Evolutionary conservation across 208 protist species (phyloP), one percentile per base, ranked within the genome.

Genomic region (Eutreptiella sp.): DNA sequence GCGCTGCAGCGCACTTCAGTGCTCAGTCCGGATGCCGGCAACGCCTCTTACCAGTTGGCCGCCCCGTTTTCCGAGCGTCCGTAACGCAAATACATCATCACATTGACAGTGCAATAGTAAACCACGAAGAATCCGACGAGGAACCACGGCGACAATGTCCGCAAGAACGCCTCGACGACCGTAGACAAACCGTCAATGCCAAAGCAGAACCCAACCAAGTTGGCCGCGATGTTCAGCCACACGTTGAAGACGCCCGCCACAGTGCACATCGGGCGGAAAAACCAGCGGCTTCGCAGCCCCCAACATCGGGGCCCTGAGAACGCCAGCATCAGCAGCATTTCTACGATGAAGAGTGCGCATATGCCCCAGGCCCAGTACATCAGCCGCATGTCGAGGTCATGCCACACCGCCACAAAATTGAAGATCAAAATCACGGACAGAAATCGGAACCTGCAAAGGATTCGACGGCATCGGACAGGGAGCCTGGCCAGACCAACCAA

Each of bases 401-500:
- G 88, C 87, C 86, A 94, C 27, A 93, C 60, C 23, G 84, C 86
- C 35, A 94, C 82, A 47, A 94, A 93, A 42, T 87, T 77, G 59
- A 94, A 94, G 46, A 92, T 92, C 16, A 84, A 66, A 38, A 87
- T 84, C 9, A 92, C 81, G 29, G 68, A 77, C 7, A 85, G 42
- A 1, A 78, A 39, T 53, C 86, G 81, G 14, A 29, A 50, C 26
- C 42, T n/a, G n/a, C n/a, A n/a, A n/a, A n/a, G n/a, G n/a, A n/a
- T n/a, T n/a, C n/a, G n/a, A n/a, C n/a, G n/a, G n/a, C n/a, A n/a
- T n/a, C n/a, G n/a, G n/a, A n/a, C n/a, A n/a, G n/a, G n/a, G n/a
- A n/a, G n/a, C n/a, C n/a, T n/a, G n/a, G n/a, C n/a, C n/a, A n/a
- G n/a, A n/a, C n/a, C n/a, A n/a, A n/a, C n/a, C n/a, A n/a, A n/a